These are phyloP conservation scores for Wilcoxina mikolae DNA, from an alignment of 495 filamentous ascomycete genomes.

Conservation along the genomic window DNA sequence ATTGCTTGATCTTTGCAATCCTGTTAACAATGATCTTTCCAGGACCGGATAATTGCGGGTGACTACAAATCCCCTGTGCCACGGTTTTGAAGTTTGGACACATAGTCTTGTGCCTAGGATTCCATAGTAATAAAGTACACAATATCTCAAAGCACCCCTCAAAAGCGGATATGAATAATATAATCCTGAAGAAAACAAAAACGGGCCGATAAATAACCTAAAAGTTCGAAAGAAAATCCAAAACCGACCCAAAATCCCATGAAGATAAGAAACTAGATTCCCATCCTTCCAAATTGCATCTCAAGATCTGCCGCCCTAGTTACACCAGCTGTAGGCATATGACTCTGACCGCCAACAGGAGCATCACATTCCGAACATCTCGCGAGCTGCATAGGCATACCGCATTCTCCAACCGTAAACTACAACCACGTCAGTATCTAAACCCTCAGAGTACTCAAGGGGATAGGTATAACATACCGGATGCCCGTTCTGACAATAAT, in stretches of 20 bases:
- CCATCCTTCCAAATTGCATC: slow-evolving; percentile 26
- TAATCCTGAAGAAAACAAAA: too few species aligned
- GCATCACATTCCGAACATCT: slow-evolving; percentile 52
- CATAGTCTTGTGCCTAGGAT: too few species aligned
- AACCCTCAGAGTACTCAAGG: neutral
- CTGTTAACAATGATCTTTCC: too few species aligned
- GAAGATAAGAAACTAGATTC: too few species aligned
- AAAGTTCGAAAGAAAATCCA: neutral
- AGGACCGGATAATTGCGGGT: too few species aligned
- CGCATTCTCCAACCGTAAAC: slow-evolving; percentile 62
- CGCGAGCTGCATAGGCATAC: slow-evolving; percentile 48
- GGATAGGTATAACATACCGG: slow-evolving; percentile 29
- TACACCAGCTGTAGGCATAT: slow-evolving; percentile 41
- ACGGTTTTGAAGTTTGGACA: too few species aligned
- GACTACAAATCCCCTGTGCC: too few species aligned
- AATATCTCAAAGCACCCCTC: too few species aligned
- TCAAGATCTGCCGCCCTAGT: slow-evolving; percentile 38
- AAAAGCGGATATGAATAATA: too few species aligned
- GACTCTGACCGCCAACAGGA: slow-evolving; percentile 44
- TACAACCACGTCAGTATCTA: slow-evolving; percentile 14
- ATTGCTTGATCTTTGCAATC: too few species aligned
- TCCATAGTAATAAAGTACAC: too few species aligned
- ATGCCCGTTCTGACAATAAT: slow-evolving; percentile 50
- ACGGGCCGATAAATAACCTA: too few species aligned
- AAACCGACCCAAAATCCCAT: neutral